Percentiles rank a stretch among this genome's conserved stretches.
Evolutionary conservation across 2,329 filamentous ascomycete genomes (phyloP).

Genomic region (Claviceps lovelessii): DNA sequence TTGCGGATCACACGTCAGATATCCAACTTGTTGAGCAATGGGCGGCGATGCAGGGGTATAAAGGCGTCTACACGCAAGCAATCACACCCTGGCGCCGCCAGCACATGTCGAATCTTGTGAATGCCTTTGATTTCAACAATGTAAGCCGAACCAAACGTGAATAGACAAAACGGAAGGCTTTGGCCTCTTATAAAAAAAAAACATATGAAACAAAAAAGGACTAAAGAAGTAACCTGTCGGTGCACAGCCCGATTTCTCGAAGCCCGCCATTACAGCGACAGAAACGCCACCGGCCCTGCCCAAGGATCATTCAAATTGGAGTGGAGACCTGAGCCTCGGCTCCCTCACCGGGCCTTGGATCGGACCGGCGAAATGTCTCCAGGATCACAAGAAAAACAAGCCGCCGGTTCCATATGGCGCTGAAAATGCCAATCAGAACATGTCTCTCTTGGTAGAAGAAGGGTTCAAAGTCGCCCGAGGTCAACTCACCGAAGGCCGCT

Average conservation of each 20-base stretch:
- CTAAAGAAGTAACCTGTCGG: background rate
- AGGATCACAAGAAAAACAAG: slow-evolving; percentile 3
- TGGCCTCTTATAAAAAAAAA: background rate
- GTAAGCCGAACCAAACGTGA: background rate
- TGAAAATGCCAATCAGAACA: slow-evolving; percentile 55
- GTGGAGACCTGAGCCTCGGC: slow-evolving; percentile 8
- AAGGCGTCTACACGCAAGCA: slow-evolving; percentile 15
- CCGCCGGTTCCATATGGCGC: slow-evolving; percentile 7
- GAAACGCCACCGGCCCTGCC: slow-evolving; percentile 3
- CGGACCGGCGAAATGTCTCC: slow-evolving; percentile 8
- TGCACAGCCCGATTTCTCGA: slow-evolving; percentile 6
- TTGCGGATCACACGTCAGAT: slow-evolving; percentile 38
- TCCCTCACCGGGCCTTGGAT: slow-evolving; percentile 9
- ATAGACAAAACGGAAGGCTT: background rate
- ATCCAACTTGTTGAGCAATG: slow-evolving; percentile 38
- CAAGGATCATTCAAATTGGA: slow-evolving; percentile 3
- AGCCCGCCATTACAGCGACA: slow-evolving; percentile 1
- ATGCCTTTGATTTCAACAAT: slow-evolving; percentile 27
- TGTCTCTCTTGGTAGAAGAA: slow-evolving; percentile 55
- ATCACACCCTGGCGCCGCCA: slow-evolving; percentile 15
- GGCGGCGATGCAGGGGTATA: slow-evolving; percentile 18
- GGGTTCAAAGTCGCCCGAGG: slow-evolving; percentile 39
- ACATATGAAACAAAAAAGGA: too few relatives aligned
- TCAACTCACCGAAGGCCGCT: slow-evolving; percentile 37
- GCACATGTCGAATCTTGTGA: slow-evolving; percentile 17